Evolutionary conservation across 2,329 filamentous ascomycete genomes (phyloP).

Genomic region (Drechslerella stenobrocha): DNA sequence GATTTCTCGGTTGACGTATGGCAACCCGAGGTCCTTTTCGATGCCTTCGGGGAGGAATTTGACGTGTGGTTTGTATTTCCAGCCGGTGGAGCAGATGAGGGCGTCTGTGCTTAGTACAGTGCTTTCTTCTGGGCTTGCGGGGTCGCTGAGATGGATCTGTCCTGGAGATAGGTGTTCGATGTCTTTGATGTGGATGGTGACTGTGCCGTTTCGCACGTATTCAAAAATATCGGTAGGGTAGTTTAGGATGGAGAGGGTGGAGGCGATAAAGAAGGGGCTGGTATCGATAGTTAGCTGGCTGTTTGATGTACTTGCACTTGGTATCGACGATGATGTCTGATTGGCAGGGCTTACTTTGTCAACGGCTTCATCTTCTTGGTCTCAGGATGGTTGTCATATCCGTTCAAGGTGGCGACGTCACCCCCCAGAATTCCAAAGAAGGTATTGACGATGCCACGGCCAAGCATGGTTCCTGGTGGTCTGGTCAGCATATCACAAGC

Average conservation of each 20-base stretch:
- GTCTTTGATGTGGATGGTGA: conserved; percentile 62
- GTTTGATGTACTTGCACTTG: no score
- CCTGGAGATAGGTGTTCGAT: conserved; percentile 58
- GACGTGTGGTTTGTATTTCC: conserved; percentile 60
- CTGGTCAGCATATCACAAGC: conserved; percentile 56
- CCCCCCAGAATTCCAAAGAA: conserved; percentile 57
- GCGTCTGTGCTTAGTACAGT: conserved; percentile 60
- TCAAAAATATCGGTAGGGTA: conserved; percentile 65
- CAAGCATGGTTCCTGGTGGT: conserved; percentile 55
- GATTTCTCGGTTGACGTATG: conserved; percentile 54
- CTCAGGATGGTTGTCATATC: conserved; percentile 62
- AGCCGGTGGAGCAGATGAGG: conserved; percentile 64
- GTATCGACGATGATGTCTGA: no score
- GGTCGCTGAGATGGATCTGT: conserved; percentile 59
- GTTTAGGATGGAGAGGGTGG: conserved; percentile 65
- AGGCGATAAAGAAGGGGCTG: conserved; percentile 61
- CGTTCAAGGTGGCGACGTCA: conserved; percentile 63
- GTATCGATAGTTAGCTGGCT: neutral
- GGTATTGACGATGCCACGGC: conserved; percentile 17
- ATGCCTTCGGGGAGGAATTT: conserved; percentile 61
- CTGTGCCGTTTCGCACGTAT: conserved; percentile 60
- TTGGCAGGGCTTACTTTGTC: conserved; percentile 54
- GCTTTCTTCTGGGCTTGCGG: conserved; percentile 55
- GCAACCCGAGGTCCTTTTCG: conserved; percentile 60
- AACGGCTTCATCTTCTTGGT: conserved; percentile 63